Conservation (phyloP, 2,329 filamentous ascomycete species). For the Didymosphaeria variabile region DNA sequence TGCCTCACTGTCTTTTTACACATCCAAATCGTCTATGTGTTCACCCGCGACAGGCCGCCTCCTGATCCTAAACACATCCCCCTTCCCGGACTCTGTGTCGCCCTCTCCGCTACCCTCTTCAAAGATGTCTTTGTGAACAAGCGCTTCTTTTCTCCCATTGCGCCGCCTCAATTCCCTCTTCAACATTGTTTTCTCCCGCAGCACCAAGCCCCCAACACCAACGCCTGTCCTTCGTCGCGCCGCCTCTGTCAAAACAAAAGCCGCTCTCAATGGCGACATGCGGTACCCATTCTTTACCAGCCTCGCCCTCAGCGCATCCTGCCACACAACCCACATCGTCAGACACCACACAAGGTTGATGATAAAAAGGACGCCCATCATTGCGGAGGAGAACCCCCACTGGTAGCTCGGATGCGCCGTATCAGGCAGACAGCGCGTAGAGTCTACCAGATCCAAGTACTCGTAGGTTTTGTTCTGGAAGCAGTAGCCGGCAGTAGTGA, state of each 20-base stretch:
- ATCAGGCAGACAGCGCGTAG: constrained; percentile 40
- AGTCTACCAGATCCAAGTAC: constrained; percentile 12
- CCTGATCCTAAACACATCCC: not conserved
- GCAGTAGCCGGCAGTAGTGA: not conserved
- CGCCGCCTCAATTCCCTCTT: constrained; percentile 32
- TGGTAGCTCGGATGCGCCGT: constrained; percentile 37
- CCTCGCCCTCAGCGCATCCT: constrained; percentile 40
- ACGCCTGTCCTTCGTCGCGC: constrained; percentile 36
- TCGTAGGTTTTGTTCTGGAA: constrained; percentile 1
- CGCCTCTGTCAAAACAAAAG: constrained; percentile 37
- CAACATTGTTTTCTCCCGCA: constrained; percentile 25
- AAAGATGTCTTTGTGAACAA: constrained; percentile 18
- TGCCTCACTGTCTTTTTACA: too few species aligned
- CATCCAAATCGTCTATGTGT: too few species aligned
- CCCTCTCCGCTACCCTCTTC: not conserved
- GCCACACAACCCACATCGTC: constrained; percentile 48
- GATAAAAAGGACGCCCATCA: constrained; percentile 43
- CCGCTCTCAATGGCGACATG: constrained; percentile 45
- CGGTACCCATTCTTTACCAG: constrained; percentile 38
- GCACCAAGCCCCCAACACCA: constrained; percentile 27
- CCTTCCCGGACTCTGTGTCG: constrained; percentile 1
- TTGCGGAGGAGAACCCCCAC: constrained; percentile 51
- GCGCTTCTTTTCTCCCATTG: constrained; percentile 22
- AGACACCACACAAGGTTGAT: constrained; percentile 42
- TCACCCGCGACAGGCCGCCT: constrained; percentile 1